These are phyloP conservation scores for Podila minutissima DNA, from an alignment of 192 early-diverging fungal species.

Conservation along the genomic window DNA sequence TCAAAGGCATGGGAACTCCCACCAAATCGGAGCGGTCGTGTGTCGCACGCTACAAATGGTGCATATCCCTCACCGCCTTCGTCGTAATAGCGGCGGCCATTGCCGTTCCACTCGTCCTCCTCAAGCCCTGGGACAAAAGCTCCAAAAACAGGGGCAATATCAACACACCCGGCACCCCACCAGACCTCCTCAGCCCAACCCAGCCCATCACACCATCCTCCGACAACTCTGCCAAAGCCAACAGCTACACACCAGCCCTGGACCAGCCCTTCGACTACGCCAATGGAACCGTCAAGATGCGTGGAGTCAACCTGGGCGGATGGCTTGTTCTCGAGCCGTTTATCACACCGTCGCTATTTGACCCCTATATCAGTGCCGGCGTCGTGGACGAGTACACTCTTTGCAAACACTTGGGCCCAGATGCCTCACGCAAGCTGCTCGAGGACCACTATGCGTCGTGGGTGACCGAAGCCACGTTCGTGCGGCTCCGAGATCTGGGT, in stretches of 20 bases:
- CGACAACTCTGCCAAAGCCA: conserved; percentile 35
- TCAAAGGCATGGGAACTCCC: too few relatives aligned
- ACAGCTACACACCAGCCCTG: conserved; percentile 52
- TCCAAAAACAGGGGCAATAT: background rate
- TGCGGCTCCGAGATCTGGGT: conserved; percentile 58
- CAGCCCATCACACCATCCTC: conserved; percentile 9
- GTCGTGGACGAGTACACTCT: conserved; percentile 74
- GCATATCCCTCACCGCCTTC: background rate
- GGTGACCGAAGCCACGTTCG: conserved; percentile 69
- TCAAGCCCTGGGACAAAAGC: conserved; percentile 30
- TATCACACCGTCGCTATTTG: conserved; percentile 61
- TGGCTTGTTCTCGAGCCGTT: conserved; percentile 74
- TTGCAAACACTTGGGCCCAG: conserved; percentile 64
- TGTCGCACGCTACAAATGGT: background rate
- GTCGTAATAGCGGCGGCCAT: conserved; percentile 11
- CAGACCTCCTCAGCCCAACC: background rate
- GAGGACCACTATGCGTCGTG: conserved; percentile 68
- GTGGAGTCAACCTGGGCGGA: conserved; percentile 78
- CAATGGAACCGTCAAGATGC: conserved; percentile 52
- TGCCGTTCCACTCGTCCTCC: conserved; percentile 10
- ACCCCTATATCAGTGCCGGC: conserved; percentile 29
- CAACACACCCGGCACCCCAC: background rate
- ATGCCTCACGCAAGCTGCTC: conserved; percentile 57
- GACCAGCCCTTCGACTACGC: conserved; percentile 55
- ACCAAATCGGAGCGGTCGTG: background rate